Conservation (phyloP, 306 rosid species). For the Senna siamea region DNA sequence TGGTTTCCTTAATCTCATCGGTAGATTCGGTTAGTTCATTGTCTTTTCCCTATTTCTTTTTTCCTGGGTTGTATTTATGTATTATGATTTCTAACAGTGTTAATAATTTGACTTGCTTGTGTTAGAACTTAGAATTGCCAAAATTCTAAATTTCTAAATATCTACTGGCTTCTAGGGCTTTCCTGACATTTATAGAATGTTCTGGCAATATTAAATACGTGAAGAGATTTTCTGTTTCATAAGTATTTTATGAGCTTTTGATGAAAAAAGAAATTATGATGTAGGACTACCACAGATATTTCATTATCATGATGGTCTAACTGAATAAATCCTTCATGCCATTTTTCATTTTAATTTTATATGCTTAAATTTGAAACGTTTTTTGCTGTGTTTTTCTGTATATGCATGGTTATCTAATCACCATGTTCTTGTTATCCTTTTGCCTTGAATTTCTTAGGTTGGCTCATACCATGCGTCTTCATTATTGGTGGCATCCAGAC, state of each 20-base stretch:
- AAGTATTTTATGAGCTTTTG: neutral
- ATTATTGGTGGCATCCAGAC: conserved; percentile 93
- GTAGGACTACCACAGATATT: neutral
- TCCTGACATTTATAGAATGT: neutral
- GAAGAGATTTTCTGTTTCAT: neutral
- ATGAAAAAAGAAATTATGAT: neutral
- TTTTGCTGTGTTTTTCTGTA: conserved; percentile 19
- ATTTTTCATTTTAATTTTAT: no score
- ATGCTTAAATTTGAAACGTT: neutral
- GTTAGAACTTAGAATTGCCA: neutral
- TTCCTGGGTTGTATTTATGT: conserved; percentile 7
- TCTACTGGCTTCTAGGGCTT: neutral
- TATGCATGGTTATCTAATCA: conserved; percentile 31
- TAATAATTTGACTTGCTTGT: conserved; percentile 21
- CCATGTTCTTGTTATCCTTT: conserved; percentile 40
- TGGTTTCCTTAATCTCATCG: conserved; percentile 84
- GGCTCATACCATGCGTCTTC: conserved; percentile 98
- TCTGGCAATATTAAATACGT: neutral
- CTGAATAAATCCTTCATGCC: no score
- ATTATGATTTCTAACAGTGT: neutral
- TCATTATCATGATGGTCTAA: neutral
- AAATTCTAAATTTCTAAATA: neutral
- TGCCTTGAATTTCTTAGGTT: conserved; percentile 64
- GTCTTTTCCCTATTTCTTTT: conserved; percentile 42
- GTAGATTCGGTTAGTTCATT: conserved; percentile 93